These are phyloP conservation scores for Polygonum aviculare DNA, from an alignment of 148 eudicot species.

Conservation along the genomic window DNA sequence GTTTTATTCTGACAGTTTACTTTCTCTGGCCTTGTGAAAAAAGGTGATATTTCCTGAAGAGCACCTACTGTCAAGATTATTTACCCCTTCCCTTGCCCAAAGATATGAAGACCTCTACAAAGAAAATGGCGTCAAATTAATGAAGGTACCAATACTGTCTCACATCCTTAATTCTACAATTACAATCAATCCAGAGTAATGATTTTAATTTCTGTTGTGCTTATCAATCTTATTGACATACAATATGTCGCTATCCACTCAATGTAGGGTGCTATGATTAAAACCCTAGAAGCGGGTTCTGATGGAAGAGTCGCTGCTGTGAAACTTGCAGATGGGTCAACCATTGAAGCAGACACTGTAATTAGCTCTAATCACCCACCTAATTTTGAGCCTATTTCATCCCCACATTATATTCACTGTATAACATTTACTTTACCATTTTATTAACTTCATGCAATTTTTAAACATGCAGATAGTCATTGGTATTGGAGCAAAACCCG, in stretches of 20 bases:
- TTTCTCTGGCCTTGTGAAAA: conserved; percentile 7
- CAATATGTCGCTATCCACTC: neutral
- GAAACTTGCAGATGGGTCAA: conserved; percentile 80
- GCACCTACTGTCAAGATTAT: conserved; percentile 71
- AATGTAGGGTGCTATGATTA: conserved; percentile 65
- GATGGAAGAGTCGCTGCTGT: conserved; percentile 76
- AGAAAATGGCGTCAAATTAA: conserved; percentile 73
- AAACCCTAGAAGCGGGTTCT: conserved; percentile 75
- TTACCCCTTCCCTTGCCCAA: conserved; percentile 79
- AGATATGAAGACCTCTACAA: conserved; percentile 73
- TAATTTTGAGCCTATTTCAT: conserved; percentile 4
- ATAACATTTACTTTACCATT: neutral
- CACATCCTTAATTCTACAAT: neutral
- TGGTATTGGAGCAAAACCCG: conserved; percentile 98
- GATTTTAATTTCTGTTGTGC: neutral
- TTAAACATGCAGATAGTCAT: conserved; percentile 51
- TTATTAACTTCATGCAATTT: neutral
- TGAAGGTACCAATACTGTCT: conserved; percentile 40
- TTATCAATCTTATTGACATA: conserved; percentile 8
- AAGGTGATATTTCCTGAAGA: conserved; percentile 84
- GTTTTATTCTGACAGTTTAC: neutral
- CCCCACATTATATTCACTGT: neutral
- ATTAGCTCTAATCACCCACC: conserved; percentile 9
- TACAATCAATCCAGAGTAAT: neutral
- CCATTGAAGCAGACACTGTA: conserved; percentile 85